These are phyloP conservation scores for Aspergillus leporis DNA, from an alignment of 495 filamentous ascomycete genomes.

Conservation along the genomic window DNA sequence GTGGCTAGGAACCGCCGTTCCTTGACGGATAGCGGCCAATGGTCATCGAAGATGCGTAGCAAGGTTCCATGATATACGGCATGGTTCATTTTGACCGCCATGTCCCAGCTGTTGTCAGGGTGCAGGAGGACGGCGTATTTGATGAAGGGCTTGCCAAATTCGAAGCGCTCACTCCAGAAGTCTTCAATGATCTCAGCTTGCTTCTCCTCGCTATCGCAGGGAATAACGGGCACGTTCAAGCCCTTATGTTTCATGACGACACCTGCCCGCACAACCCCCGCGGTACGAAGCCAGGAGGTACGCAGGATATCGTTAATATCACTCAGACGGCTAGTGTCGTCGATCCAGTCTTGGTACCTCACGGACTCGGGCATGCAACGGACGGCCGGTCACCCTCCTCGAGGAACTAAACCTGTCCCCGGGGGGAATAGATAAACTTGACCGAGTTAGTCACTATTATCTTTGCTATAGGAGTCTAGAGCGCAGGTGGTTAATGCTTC, in stretches of 20 bases:
- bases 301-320: slow-evolving; percentile 23
- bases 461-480: no score
- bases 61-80: slow-evolving; percentile 25
- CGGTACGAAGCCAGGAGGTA: slow-evolving; percentile 10
- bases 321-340: slow-evolving; percentile 12
- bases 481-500: no score
- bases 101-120: slow-evolving; percentile 14
- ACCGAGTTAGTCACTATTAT: slow-evolving; percentile 3
- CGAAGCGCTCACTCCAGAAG: slow-evolving; percentile 17
- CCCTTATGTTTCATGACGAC: slow-evolving; percentile 13
- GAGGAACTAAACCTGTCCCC: slow-evolving; percentile 25
- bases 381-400: slow-evolving; percentile 16
- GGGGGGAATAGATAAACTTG: slow-evolving; percentile 21
- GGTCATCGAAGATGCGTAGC: slow-evolving; percentile 25
- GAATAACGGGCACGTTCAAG: slow-evolving; percentile 9
- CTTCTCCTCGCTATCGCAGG: slow-evolving; percentile 11
- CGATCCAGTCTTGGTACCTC: slow-evolving; percentile 14
- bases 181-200: slow-evolving; percentile 11
- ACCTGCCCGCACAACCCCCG: slow-evolving; percentile 11
- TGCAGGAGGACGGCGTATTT: slow-evolving; percentile 17
- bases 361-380: slow-evolving; percentile 11
- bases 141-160: slow-evolving; percentile 20
- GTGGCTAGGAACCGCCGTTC: slow-evolving; percentile 4
- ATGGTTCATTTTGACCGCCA: slow-evolving; percentile 23
- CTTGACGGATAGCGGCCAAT: slow-evolving; percentile 15